A percentile compares a stretch with the other conserved stretches of the same genome.
Conservation (phyloP, 2,329 filamentous ascomycete species). For the Elsinoe batatas region DNA sequence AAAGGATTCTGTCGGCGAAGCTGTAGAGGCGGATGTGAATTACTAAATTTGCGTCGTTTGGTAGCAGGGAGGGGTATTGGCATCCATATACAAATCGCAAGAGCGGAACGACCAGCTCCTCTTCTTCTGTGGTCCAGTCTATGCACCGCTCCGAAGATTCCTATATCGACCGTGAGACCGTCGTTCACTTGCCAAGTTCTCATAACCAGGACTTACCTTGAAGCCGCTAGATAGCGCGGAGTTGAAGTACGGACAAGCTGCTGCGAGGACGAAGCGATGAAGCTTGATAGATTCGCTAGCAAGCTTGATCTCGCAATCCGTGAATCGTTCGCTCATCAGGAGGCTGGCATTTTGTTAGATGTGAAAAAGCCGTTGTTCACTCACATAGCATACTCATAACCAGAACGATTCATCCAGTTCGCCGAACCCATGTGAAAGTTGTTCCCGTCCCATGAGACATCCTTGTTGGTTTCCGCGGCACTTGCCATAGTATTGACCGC, state of each 20-base stretch:
- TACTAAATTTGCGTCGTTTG: too few relatives aligned
- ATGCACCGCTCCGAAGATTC: not conserved
- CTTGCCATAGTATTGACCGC: not conserved
- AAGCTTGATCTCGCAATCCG: constrained; percentile 1
- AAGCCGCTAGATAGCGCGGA: not conserved
- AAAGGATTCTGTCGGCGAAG: too few relatives aligned
- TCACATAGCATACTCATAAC: not conserved
- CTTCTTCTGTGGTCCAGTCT: too few relatives aligned
- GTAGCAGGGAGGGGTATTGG: too few relatives aligned
- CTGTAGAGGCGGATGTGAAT: too few relatives aligned
- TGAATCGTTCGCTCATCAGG: not conserved
- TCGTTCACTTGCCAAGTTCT: too few relatives aligned
- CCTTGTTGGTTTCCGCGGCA: not conserved
- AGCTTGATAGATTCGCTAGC: not conserved
- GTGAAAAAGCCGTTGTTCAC: not conserved
- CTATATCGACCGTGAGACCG: too few relatives aligned
- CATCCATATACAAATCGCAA: too few relatives aligned
- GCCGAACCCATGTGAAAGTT: not conserved
- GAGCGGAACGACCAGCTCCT: too few relatives aligned
- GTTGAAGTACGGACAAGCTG: not conserved
- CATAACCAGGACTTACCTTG: not conserved
- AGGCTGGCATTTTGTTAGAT: not conserved
- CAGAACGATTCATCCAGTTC: not conserved
- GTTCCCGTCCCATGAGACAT: not conserved
- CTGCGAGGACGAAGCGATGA: not conserved